These are phyloP conservation scores for Hypoxylon crocopeplum DNA, from an alignment of 495 filamentous ascomycete genomes.

Conservation along the genomic window DNA sequence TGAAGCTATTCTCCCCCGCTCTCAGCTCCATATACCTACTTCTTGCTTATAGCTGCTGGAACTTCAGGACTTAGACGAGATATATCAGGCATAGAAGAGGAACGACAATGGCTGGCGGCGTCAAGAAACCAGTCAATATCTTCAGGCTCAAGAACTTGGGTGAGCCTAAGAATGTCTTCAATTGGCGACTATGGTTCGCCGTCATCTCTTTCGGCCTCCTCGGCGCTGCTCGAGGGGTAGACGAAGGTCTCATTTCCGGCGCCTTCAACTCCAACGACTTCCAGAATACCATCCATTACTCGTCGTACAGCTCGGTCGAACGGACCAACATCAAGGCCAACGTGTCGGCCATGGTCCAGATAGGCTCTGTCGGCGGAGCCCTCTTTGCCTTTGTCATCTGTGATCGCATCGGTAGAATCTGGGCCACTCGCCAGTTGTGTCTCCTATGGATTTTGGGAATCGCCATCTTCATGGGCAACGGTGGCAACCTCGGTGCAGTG, in stretches of 20 bases:
- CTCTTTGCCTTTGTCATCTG: conserved; percentile 71
- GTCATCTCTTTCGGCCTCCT: conserved; percentile 72
- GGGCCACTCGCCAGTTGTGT: conserved; percentile 72
- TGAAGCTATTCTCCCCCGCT: too few relatives aligned
- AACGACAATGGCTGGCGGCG: conserved; percentile 63
- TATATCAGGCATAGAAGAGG: not conserved
- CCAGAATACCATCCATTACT: conserved; percentile 64
- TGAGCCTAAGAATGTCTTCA: conserved; percentile 66
- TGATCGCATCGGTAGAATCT: conserved; percentile 71
- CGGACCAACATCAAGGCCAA: conserved; percentile 70
- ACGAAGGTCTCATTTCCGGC: conserved; percentile 73
- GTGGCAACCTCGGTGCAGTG: conserved; percentile 66
- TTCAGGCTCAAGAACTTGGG: conserved; percentile 62
- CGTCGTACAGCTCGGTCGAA: conserved; percentile 57
- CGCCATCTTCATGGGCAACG: conserved; percentile 69
- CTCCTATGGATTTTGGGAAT: conserved; percentile 72
- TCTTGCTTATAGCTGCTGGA: not conserved
- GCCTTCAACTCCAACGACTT: conserved; percentile 71
- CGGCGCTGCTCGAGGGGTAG: conserved; percentile 74
- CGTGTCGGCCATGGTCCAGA: conserved; percentile 76
- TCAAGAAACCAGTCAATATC: conserved; percentile 71
- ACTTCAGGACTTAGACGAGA: not conserved
- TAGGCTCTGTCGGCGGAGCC: conserved; percentile 70
- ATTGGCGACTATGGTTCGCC: conserved; percentile 70
- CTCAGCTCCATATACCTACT: too few relatives aligned